Evolutionary conservation across 148 eudicot species (phyloP).

Genomic region (Persicaria tinctoria): DNA sequence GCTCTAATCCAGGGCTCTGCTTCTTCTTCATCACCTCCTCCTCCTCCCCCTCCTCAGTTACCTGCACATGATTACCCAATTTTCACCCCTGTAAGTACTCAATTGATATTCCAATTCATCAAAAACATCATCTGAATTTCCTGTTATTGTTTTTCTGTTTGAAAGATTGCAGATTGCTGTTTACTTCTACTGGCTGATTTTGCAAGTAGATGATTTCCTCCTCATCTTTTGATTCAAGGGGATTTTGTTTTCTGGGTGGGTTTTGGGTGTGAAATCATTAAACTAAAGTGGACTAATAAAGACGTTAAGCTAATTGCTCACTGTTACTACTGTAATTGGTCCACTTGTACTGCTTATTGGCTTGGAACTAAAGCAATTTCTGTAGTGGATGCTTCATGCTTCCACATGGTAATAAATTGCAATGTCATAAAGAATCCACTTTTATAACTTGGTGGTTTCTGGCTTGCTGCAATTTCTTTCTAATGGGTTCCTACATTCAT

Average conservation of each 20-base stretch:
- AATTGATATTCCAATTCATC: background rate
- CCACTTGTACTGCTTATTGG: background rate
- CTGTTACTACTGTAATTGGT: background rate
- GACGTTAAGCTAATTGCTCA: too few species aligned
- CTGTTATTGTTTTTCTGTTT: background rate
- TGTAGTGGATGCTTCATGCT: background rate
- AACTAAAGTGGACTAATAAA: background rate
- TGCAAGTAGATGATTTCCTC: background rate
- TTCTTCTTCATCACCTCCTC: conserved; percentile 12
- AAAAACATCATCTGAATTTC: background rate
- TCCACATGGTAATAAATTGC: background rate
- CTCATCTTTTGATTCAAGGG: background rate
- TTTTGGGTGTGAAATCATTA: background rate
- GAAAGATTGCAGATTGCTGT: background rate
- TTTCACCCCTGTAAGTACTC: conserved; percentile 73
- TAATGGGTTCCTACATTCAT: background rate
- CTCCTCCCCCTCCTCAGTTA: conserved; percentile 30
- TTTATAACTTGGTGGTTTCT: background rate
- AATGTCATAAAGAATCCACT: background rate
- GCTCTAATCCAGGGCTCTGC: conserved; percentile 40
- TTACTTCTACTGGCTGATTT: background rate
- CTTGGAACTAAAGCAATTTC: background rate
- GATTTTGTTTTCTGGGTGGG: background rate
- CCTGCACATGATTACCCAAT: conserved; percentile 88
- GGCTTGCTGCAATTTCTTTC: background rate